These are phyloP conservation scores for Candida pseudoviswanathii DNA, from an alignment of 1,139 yeast genomes.

Conservation along the genomic window DNA sequence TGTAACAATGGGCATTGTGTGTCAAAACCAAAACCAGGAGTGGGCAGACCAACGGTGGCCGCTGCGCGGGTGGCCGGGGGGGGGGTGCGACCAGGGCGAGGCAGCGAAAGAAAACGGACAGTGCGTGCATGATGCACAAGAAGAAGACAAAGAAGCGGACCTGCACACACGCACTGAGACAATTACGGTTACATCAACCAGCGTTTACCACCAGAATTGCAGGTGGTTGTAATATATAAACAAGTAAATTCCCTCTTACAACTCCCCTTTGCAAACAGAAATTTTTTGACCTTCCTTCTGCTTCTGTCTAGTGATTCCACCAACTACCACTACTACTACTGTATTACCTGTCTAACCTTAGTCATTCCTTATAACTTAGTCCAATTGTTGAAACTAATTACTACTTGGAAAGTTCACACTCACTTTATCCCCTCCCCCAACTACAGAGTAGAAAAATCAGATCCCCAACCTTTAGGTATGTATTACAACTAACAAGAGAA, in stretches of 20 bases:
- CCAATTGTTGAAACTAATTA: neutral
- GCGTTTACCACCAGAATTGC: too few species aligned
- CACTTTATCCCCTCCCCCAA: neutral
- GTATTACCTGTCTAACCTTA: constrained; percentile 1
- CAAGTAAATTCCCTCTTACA: constrained; percentile 2
- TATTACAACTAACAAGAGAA: neutral
- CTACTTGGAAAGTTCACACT: constrained; percentile 2
- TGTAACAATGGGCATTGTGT: neutral
- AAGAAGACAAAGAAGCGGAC: neutral
- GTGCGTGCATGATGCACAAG: constrained; percentile 3
- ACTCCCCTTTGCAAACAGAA: neutral
- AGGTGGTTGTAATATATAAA: constrained; percentile 3
- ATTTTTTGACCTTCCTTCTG: neutral
- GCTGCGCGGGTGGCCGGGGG: neutral
- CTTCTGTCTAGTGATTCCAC: too few species aligned
- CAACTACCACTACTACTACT: neutral
- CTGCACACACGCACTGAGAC: neutral
- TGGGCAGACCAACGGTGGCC: too few species aligned
- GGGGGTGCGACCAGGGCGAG: too few species aligned
- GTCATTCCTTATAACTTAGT: constrained; percentile 4
- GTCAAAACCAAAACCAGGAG: neutral
- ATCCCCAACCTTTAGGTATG: neutral
- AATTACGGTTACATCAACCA: neutral
- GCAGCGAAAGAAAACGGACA: neutral
- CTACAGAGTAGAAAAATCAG: too few species aligned